Evolutionary conservation across 768 basidiomycete genomes (phyloP), one percentile per base, ranked within the genome.

Genomic region (Suillus subaureus): DNA sequence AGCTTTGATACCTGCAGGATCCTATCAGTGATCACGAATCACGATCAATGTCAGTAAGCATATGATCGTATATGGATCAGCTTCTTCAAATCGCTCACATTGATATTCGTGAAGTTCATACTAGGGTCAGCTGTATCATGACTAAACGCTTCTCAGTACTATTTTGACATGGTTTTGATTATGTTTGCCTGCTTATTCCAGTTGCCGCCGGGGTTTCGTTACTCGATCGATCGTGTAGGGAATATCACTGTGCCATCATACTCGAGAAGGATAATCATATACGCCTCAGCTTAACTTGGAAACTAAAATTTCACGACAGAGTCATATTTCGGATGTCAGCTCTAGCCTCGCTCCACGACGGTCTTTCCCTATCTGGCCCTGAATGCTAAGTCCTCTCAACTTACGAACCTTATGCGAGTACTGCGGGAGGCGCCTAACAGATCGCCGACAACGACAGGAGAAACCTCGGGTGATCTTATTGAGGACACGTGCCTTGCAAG

Each of bases 1-100:
- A 33, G 90, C 87, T 70, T 86, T 84, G 57, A 95, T 82, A 54
- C 84, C 85, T 66, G 80, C 80, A 56, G 88, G 80, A 75, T 93
- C 90, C 91, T 93, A 72, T 9, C 26, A 21, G 26, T 58, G 23
- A 23, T 4, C 15, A 23, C 39, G 8, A 11, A 47, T 47, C 2
- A 45, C 11, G 39, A 58, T 70, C 55, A 33, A 51, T 37, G 13
- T 64, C 15, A 63, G 12, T n/a, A 47, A 21, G 37, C 11, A 9
- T 37, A 51, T 6, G 39, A 15, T 13, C 31, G 31, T 13, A 39
- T 26, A 8, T 12, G 31, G 28, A 40, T 60, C 26, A 28, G 26
- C 3, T 6, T 58, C 35, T 47, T 56, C 16, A 39, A 33, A 33
- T 18, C 15, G 66, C 73, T 77, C 74, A 89, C 88, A 75, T 87